A percentile compares a stretch with the other conserved stretches of the same genome.
These are phyloP conservation scores for Clarkia xantiana DNA, from an alignment of 345 rosid species.

Conservation along the genomic window DNA sequence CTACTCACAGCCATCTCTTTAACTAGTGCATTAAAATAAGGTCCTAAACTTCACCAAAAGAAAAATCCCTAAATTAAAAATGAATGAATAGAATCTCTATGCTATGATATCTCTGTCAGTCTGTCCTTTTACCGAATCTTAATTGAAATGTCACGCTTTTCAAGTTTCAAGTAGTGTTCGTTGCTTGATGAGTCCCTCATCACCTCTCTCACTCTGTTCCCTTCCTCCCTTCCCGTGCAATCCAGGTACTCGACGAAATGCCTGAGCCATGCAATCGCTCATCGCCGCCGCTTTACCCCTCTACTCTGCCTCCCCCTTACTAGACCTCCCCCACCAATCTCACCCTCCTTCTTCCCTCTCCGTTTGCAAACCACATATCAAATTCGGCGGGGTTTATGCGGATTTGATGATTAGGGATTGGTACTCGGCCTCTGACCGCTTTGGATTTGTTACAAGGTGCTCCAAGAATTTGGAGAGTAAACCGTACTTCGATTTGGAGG, in stretches of 20 bases:
- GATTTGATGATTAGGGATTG: slow-evolving; percentile 20
- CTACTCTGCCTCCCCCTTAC: slow-evolving; percentile 12
- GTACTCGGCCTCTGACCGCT: slow-evolving; percentile 15
- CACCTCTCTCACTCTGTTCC: not conserved
- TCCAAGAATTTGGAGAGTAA: slow-evolving; percentile 27
- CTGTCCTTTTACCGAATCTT: not conserved
- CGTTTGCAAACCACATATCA: slow-evolving; percentile 1
- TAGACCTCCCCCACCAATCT: slow-evolving; percentile 15
- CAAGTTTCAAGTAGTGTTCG: slow-evolving; percentile 41
- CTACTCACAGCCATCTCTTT: too few relatives aligned
- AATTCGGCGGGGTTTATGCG: slow-evolving; percentile 15
- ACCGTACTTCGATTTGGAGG: slow-evolving; percentile 41
- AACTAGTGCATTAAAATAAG: too few relatives aligned
- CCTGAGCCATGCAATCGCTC: slow-evolving; percentile 67
- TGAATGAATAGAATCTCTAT: too few relatives aligned
- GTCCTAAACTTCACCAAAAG: too few relatives aligned
- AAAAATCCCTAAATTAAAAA: too few relatives aligned
- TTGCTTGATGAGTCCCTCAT: slow-evolving; percentile 24
- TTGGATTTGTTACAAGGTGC: slow-evolving; percentile 35
- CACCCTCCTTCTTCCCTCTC: slow-evolving; percentile 10
- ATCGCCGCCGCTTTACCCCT: slow-evolving; percentile 20
- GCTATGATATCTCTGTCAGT: too few relatives aligned
- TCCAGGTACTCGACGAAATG: slow-evolving; percentile 66
- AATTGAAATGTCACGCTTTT: slow-evolving; percentile 15
- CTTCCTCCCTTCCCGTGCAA: not conserved